Evolutionary conservation across 306 rosid genomes (phyloP).

Genomic region (Prunus mongolica): DNA sequence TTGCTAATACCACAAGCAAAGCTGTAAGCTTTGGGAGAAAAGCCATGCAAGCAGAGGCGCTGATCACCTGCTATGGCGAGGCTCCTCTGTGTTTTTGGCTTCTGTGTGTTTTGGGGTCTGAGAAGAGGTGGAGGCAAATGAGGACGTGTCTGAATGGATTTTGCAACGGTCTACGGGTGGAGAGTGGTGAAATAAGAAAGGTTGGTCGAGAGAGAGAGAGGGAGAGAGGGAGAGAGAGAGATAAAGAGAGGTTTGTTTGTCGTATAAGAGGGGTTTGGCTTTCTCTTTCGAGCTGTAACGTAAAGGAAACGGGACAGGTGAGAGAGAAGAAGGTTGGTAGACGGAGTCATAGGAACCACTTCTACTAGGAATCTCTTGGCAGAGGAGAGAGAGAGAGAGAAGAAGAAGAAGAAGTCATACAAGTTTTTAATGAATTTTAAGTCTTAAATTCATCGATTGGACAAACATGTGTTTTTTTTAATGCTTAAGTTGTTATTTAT

Average conservation of each 20-base stretch:
- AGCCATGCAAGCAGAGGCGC: slow-evolving; percentile 29
- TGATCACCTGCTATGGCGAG: not conserved
- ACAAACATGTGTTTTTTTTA: not conserved
- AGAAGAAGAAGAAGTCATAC: not conserved
- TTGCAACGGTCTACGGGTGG: slow-evolving; percentile 33
- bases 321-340: slow-evolving; percentile 27
- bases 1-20: not conserved
- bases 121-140: slow-evolving; percentile 1
- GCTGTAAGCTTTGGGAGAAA: slow-evolving; percentile 18
- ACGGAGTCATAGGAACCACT: slow-evolving; percentile 33
- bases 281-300: slow-evolving; percentile 51
- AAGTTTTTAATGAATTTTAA: not conserved
- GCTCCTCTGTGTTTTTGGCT: not conserved
- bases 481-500: not conserved
- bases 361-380: no score
- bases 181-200: slow-evolving; percentile 5
- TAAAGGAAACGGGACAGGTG: slow-evolving; percentile 39
- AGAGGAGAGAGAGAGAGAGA: slow-evolving; percentile 14
- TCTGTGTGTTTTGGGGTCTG: not conserved
- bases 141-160: slow-evolving; percentile 14
- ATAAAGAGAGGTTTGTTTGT: slow-evolving; percentile 12
- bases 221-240: slow-evolving; percentile 2
- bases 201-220: slow-evolving; percentile 20
- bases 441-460: not conserved
- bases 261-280: slow-evolving; percentile 29